These are phyloP conservation scores for Boletus rubescentipes DNA, from an alignment of 768 basidiomycete genomes.

Conservation along the genomic window DNA sequence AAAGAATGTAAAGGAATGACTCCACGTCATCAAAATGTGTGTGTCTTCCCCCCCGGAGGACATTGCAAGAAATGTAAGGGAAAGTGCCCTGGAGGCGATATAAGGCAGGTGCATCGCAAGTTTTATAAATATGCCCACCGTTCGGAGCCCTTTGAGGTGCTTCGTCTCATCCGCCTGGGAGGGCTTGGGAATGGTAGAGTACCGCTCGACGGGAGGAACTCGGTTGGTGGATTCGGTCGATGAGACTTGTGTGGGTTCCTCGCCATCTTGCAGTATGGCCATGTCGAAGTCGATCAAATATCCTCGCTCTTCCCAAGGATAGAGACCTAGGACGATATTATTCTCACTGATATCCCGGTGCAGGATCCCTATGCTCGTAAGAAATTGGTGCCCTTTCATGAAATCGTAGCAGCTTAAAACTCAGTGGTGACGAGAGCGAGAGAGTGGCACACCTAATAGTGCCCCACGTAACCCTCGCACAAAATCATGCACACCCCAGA, in stretches of 20 bases:
- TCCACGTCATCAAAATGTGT: conserved; percentile 7
- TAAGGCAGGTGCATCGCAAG: no score
- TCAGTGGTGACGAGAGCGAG: no score
- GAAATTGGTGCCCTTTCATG: neutral
- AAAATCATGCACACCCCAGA: conserved; percentile 2
- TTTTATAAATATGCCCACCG: no score
- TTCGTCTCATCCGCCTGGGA: no score
- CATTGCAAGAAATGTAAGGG: no score
- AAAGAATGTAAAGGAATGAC: conserved; percentile 7
- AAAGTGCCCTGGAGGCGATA: no score
- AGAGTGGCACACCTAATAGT: neutral
- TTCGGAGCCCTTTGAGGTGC: no score
- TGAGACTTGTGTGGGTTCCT: neutral
- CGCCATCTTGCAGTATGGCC: conserved; percentile 1
- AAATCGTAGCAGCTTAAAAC: no score
- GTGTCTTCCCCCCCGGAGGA: no score
- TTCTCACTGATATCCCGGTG: neutral
- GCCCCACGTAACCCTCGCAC: neutral
- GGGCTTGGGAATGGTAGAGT: no score
- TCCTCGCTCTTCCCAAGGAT: conserved; percentile 10
- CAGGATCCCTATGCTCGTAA: neutral
- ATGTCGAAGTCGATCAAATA: conserved; percentile 35
- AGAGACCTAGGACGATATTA: neutral
- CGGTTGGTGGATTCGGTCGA: neutral
- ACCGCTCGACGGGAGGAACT: no score